Conservation (phyloP, 805 yeast genomes). For the Metschnikowia cubensis region DNA sequence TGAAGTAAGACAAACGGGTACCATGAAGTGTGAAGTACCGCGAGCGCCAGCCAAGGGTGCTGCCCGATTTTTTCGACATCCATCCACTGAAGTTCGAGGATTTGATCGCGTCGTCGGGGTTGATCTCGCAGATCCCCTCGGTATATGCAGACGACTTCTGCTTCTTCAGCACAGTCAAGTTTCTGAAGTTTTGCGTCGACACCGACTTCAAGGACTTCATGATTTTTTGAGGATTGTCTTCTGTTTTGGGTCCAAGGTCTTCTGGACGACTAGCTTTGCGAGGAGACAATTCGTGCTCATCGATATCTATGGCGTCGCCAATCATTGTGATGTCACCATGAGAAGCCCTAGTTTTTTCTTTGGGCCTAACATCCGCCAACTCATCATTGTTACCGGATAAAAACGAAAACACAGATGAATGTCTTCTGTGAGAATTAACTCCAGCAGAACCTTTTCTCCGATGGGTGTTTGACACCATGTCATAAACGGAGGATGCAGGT, state of each 20-base stretch:
- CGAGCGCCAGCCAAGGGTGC: constrained; percentile 82
- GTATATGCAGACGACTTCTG: constrained; percentile 73
- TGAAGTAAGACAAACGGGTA: constrained; percentile 85
- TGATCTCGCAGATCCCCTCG: constrained; percentile 78
- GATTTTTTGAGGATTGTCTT: constrained; percentile 21
- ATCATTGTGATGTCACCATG: constrained; percentile 10
- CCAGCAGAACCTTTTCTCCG: constrained; percentile 30
- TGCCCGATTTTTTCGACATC: constrained; percentile 88
- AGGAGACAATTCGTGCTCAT: constrained; percentile 33
- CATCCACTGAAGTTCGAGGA: constrained; percentile 83
- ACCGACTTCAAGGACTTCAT: constrained; percentile 52
- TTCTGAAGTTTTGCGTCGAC: constrained; percentile 48
- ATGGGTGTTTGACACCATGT: constrained; percentile 30
- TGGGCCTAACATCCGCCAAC: not conserved
- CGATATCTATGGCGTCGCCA: constrained; percentile 29
- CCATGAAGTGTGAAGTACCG: constrained; percentile 86
- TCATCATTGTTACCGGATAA: constrained; percentile 32
- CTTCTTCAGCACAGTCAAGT: constrained; percentile 46
- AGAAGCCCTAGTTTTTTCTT: not conserved
- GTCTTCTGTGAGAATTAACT: constrained; percentile 47
- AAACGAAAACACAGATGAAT: constrained; percentile 57
- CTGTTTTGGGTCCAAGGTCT: constrained; percentile 22
- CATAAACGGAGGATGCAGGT: constrained; percentile 52
- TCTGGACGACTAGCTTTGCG: constrained; percentile 33
- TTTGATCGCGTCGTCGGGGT: constrained; percentile 74